Evolutionary conservation across 148 eudicot species (phyloP).

Genomic region (Dianthus caryophyllus): DNA sequence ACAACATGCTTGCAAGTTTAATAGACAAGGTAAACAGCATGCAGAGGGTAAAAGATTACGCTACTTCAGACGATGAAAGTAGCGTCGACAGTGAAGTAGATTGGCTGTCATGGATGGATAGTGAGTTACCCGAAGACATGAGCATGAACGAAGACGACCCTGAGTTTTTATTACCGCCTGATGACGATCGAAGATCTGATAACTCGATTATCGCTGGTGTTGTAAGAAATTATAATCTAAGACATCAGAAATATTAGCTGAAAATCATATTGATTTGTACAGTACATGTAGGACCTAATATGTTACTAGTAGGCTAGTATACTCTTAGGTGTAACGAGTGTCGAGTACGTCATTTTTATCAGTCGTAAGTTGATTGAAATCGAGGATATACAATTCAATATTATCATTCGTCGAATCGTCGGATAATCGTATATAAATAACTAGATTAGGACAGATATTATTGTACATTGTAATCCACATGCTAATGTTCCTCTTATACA

Average conservation of each 20-base stretch:
- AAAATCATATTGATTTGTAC: background rate
- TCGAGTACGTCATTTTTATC: too few species aligned
- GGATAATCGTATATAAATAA: too few species aligned
- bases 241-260: constrained; percentile 20
- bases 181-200: constrained; percentile 23
- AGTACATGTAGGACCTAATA: background rate
- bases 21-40: constrained; percentile 43
- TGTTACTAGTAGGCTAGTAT: too few species aligned
- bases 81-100: constrained; percentile 55
- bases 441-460: background rate
- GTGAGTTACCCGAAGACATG: constrained; percentile 59
- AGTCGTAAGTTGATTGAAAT: too few species aligned
- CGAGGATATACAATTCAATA: too few species aligned
- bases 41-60: constrained; percentile 20
- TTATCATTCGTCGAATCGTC: too few species aligned
- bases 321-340: too few species aligned
- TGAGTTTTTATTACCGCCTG: constrained; percentile 35
- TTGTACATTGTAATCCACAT: background rate
- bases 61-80: constrained; percentile 29
- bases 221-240: constrained; percentile 36
- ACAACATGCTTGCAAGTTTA: constrained; percentile 50
- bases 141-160: constrained; percentile 49
- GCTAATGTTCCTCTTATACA: background rate
- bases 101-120: constrained; percentile 62
- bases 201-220: constrained; percentile 16